Evolutionary conservation across 106 monocot species (phyloP), one percentile per base, ranked within the genome.

Genomic region (Gastrodia elata): DNA sequence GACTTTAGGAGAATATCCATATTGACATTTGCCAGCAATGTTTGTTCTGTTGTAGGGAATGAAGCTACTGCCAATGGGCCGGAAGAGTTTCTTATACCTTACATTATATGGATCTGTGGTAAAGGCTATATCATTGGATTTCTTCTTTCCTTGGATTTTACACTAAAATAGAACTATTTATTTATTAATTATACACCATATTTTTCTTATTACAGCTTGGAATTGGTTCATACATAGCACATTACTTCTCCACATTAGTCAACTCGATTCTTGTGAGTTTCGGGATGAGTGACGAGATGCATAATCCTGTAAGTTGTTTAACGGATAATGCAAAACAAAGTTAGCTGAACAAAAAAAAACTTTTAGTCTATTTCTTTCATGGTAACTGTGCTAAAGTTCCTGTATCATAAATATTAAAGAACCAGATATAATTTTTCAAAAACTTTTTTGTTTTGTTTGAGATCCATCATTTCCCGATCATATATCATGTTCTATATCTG

Each of bases 61-160:
- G 98, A 98, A 93, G 75, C 82, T 98, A 44, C 68, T 98, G 68
- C 98, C 98, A 1, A 83, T 80, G 81, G 98, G 98, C n/a, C 93
- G 88, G 79, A 98, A 91, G 88, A 93, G 85, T 43, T 38, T 91
- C 59, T 68, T 98, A 24, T 93, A 98, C 75, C 78, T 93, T 25
- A 82, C 91, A 43, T 68, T 98, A 68, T 98, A 98, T 87, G 93
- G 98, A 70, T 93, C 98, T 68, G 73, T 91, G 84, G 98, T 98
- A 81, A 81, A 82, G 42, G 48, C 64, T 15, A 1, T 73, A 39
- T 44, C 49, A 28, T 11, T 64, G 44, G 34, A 28, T 37, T 26
- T 39, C 33, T 7, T 18, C 15, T 44, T 9, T 64, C 25, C 26
- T 25, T 16, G 3, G 39, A 22, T 18, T 39, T 24, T 39, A 1